Percentiles rank a stretch among this genome's conserved stretches.
phyloP scores from a whole-genome alignment of 768 basidiomycete genomes.

The Multifurca ochricompacta region DNA sequence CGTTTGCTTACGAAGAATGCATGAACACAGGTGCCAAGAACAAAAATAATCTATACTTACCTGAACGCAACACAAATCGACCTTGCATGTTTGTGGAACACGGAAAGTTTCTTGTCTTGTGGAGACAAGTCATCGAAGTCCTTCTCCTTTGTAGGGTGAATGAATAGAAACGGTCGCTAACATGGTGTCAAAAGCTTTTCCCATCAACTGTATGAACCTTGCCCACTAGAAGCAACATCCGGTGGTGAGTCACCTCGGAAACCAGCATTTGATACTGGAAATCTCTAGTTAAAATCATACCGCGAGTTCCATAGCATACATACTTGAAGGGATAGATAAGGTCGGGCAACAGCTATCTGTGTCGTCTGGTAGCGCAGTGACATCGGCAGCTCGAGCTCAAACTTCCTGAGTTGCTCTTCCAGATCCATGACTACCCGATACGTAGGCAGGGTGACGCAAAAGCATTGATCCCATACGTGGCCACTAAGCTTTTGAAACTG shows the following conservation, averaged over 20 bases:
- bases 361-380: slow-evolving; percentile 18
- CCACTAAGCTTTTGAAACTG: slow-evolving; percentile 14
- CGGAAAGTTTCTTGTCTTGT: slow-evolving; percentile 13
- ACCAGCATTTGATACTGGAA: slow-evolving; percentile 16
- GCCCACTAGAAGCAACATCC: slow-evolving; percentile 17
- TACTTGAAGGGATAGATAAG: slow-evolving; percentile 20
- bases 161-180: slow-evolving; percentile 20
- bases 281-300: neutral
- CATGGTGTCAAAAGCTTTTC: neutral
- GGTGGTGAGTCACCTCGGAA: slow-evolving; percentile 8
- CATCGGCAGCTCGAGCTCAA: slow-evolving; percentile 21
- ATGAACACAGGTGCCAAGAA: neutral
- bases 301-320: neutral
- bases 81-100: slow-evolving; percentile 16
- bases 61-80: slow-evolving; percentile 16
- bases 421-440: slow-evolving; percentile 21
- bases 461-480: slow-evolving; percentile 23
- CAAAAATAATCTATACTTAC: neutral
- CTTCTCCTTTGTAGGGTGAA: slow-evolving; percentile 16
- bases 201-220: neutral
- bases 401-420: slow-evolving; percentile 21
- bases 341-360: slow-evolving; percentile 15
- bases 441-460: slow-evolving; percentile 20
- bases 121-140: slow-evolving; percentile 3
- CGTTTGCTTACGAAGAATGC: slow-evolving; percentile 19